Conservation (phyloP, 192 early-diverging fungal genomes). For the Pecoramyces ruminantium region DNA sequence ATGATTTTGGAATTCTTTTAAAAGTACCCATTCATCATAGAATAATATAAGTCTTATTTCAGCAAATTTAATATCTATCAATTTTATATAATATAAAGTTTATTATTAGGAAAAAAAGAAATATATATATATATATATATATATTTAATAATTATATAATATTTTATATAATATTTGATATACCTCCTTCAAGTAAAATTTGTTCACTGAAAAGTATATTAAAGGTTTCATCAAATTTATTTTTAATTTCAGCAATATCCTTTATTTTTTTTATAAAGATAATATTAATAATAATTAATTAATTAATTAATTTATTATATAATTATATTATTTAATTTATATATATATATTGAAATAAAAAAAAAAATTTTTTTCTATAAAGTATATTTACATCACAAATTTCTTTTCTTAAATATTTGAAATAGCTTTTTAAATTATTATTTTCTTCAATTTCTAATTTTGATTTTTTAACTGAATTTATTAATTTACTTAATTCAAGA, state of each 20-base stretch:
- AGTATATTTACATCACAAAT: background rate
- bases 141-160: too few relatives aligned
- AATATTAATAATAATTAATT: too few relatives aligned
- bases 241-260: slow-evolving; percentile 11
- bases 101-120: too few relatives aligned
- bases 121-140: too few relatives aligned
- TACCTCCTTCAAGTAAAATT: slow-evolving; percentile 32
- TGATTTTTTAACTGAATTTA: background rate
- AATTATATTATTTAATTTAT: too few relatives aligned
- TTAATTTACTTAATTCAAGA: background rate
- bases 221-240: slow-evolving; percentile 23
- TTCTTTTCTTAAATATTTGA: slow-evolving; percentile 16
- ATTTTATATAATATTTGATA: background rate
- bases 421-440: slow-evolving; percentile 10
- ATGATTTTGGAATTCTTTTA: slow-evolving; percentile 50
- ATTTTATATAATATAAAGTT: too few relatives aligned
- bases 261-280: slow-evolving; percentile 2
- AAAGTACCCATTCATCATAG: slow-evolving; percentile 37
- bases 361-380: background rate
- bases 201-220: slow-evolving; percentile 21
- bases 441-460: slow-evolving; percentile 16
- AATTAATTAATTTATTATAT: too few relatives aligned
- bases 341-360: too few relatives aligned
- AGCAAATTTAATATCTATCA: slow-evolving; percentile 34
- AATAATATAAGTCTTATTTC: slow-evolving; percentile 42